Base-by-base conservation (phyloP, 305 asterid genomes). In the Rubia peregrina region DNA sequence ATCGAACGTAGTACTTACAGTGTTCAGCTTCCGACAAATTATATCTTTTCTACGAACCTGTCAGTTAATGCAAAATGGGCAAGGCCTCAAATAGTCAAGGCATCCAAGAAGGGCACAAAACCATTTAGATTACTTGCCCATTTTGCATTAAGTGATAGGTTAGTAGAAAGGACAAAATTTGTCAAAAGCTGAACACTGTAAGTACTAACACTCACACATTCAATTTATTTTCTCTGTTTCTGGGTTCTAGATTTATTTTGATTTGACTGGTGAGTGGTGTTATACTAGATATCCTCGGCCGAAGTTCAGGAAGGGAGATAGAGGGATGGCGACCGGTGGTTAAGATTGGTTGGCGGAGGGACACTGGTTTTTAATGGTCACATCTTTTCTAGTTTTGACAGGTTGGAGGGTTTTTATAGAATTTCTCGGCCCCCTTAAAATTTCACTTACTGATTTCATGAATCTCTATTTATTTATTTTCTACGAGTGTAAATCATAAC, bases 61-160 rank as follows among this genome's bases (percentile, higher is more conserved):
- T 24, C 26, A 24, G 26, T 24, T 24, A 24, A 24, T 24, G 26
- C 26, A 24, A 24, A 24, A 24, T 24, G 26, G 26, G 26, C 26
- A 24, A 24, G 26, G 26, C 26, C 26, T n/a, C n/a, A 24, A 24
- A 24, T 24, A 1, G 26, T 0, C 26, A 24, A 24, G 26, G 26
- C 26, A 0, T 24, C 81, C 77, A 38, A 88, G 75, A 63, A 92
- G 89, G 3, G 92, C 85, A 73, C 90, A 90, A 66, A 92, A 72
- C 98, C 98, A 92, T 85, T 51, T 87, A 3, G 71, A 65, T 61
- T 90, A 78, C 77, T 84, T 88, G 80, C 96, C 98, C 96, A 92
- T 92, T 72, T 74, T 75, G 80, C 89, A 77, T 77, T 57, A 26
- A 64, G 3, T 4, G 36, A 33, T 3, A 33, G 36, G 36, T 33